Evolutionary conservation across 1,284 basidiomycete genomes (phyloP), one percentile per base, ranked within the genome.

Genomic region (Wolfiporia cocos): DNA sequence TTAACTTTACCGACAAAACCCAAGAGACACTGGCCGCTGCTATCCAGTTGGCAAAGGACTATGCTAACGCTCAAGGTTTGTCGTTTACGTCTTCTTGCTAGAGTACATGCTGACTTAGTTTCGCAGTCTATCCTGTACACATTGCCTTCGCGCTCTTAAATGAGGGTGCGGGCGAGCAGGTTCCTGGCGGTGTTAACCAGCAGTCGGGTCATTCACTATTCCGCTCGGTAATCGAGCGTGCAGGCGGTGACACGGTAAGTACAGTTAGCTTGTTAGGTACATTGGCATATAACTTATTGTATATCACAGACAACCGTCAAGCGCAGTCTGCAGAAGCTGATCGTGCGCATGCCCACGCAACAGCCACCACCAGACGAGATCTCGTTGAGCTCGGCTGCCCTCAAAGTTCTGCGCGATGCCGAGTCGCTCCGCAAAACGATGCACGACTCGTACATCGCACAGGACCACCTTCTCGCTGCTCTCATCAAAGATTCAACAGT

Each of bases 381-480:
- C 10, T 70, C 78, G 1, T 61, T 92, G 35, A 80, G 84, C 30
- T 65, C 76, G 4, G 68, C 76, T 4, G 62, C 78, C 10, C 58
- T 78, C 50, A 84, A 86, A 55, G 78, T 92, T 34, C 64, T 96
- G 20, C 78, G 82, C 17, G 86, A 90, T 50, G 91, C 93, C 0
- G 85, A 91, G 49, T 73, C 70, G 15, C 67, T 90, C 7, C 86
- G 89, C 58, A 92, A 92, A 64, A 86, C 81, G 7, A 89, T 89
- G 86, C 87, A 92, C 60, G 95, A 97, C 63, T 82, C 86, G 5
- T 97, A 86, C 64, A 87, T 98, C 47, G 93, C 94, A 0, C 87
- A 96, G 61, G 94, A 98, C 53, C 72, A 81, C 57, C 61, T 88
- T 15, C 58, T 82, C 22, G 67, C 85, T 34, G 91, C 88, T 1